Evolutionary conservation across 495 filamentous ascomycete species (phyloP).

Genomic region (Penicillium coprophilum): DNA sequence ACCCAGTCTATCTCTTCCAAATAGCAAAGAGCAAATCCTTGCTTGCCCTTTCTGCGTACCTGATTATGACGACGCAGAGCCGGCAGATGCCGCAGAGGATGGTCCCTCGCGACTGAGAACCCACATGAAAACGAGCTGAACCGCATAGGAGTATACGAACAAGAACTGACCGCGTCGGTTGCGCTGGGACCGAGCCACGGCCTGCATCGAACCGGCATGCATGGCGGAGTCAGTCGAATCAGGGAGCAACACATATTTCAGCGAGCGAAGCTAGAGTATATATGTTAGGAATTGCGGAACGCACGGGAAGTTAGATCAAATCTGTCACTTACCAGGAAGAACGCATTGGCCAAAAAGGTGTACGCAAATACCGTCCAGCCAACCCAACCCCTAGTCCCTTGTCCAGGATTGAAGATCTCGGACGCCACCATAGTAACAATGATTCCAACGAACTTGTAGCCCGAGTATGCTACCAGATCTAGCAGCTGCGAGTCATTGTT

Average conservation of each 20-base stretch:
- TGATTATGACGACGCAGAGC: slow-evolving; percentile 31
- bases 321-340: slow-evolving; percentile 74
- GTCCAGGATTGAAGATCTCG: slow-evolving; percentile 71
- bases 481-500: slow-evolving; percentile 83
- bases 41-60: not conserved
- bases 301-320: not conserved
- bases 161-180: slow-evolving; percentile 92
- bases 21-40: slow-evolving; percentile 20
- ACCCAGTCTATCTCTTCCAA: slow-evolving; percentile 30
- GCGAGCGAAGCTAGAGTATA: slow-evolving; percentile 75
- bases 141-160: slow-evolving; percentile 90
- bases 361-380: slow-evolving; percentile 89
- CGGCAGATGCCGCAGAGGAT: slow-evolving; percentile 19
- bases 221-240: slow-evolving; percentile 67
- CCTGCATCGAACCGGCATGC: slow-evolving; percentile 68
- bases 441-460: slow-evolving; percentile 98
- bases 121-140: slow-evolving; percentile 96
- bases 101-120: slow-evolving; percentile 65
- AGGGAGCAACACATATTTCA: slow-evolving; percentile 94
- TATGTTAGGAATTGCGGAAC: slow-evolving; percentile 20
- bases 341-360: slow-evolving; percentile 88
- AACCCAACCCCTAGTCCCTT: slow-evolving; percentile 80
- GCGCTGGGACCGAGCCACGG: slow-evolving; percentile 76
- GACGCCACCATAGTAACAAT: slow-evolving; percentile 80
- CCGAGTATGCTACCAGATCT: slow-evolving; percentile 91